Conservation (phyloP, 139 green algal genomes). For the Nannochloris sp. region DNA sequence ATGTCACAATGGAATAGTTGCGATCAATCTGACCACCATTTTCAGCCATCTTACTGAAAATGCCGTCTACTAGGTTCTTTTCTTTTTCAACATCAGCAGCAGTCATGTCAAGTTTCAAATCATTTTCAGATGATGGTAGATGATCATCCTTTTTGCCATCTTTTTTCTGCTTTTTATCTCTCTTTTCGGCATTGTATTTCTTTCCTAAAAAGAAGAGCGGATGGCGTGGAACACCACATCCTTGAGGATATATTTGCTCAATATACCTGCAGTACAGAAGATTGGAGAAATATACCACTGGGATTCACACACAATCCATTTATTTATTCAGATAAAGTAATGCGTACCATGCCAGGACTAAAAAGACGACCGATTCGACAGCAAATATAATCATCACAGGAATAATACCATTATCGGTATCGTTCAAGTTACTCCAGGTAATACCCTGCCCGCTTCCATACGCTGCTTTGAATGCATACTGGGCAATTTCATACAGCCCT, state of each 20-base stretch:
- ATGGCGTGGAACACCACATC: conserved; percentile 64
- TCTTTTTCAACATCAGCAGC: conserved; percentile 34
- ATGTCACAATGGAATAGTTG: conserved; percentile 52
- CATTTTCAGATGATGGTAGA: neutral
- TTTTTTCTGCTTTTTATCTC: neutral
- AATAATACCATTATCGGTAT: conserved; percentile 51
- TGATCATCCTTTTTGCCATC: neutral
- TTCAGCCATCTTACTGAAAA: neutral
- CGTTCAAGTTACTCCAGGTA: conserved; percentile 45
- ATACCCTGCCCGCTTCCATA: conserved; percentile 62
- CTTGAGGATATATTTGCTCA: conserved; percentile 59
- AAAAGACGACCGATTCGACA: conserved; percentile 72
- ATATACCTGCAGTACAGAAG: conserved; percentile 33
- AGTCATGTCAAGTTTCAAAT: conserved; percentile 22
- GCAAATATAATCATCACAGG: conserved; percentile 54
- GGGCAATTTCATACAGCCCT: conserved; percentile 56
- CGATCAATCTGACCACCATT: neutral
- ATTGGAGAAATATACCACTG: no score
- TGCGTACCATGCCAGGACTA: conserved; percentile 42
- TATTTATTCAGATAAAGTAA: no score
- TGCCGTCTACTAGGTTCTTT: conserved; percentile 21
- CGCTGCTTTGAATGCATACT: conserved; percentile 60
- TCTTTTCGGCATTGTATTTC: neutral
- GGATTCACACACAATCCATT: no score
- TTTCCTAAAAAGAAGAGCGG: conserved; percentile 85